A percentile compares a stretch with the other conserved stretches of the same genome.
phyloP scores from a whole-genome alignment of 345 rosid genomes.

The Acer yangbiense region DNA sequence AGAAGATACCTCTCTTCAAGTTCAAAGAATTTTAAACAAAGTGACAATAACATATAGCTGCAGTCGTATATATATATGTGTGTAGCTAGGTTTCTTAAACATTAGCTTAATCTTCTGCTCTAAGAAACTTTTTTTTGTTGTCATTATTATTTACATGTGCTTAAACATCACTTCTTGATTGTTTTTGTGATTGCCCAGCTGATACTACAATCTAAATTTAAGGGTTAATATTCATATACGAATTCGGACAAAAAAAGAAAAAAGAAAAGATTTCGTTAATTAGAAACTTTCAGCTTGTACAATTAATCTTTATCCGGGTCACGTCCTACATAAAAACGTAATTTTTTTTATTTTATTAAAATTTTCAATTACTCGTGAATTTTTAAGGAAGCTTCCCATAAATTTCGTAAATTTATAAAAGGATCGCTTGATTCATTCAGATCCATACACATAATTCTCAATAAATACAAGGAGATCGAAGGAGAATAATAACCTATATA shows the following conservation, averaged over 20 bases:
- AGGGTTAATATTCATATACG: not conserved
- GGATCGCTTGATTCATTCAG: no score
- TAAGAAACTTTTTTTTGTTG: conserved; percentile 27
- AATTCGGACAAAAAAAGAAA: not conserved
- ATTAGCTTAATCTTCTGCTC: conserved; percentile 36
- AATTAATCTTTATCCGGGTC: not conserved
- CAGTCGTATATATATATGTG: not conserved
- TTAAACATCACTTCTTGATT: not conserved
- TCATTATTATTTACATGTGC: not conserved
- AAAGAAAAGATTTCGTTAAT: no score
- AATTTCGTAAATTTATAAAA: no score
- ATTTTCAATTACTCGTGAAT: no score
- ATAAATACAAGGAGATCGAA: not conserved
- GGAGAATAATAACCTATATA: not conserved
- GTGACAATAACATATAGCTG: conserved; percentile 9
- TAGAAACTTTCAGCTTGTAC: not conserved
- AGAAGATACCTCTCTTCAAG: conserved; percentile 36
- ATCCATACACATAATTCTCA: not conserved
- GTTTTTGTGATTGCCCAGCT: not conserved
- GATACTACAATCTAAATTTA: no score
- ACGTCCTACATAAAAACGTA: no score
- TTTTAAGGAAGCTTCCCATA: not conserved
- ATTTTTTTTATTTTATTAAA: no score
- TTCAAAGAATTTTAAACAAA: not conserved
- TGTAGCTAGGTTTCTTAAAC: conserved; percentile 38